These are phyloP conservation scores for Aspergillus heteromorphus DNA, from an alignment of 495 filamentous ascomycete species.

Conservation along the genomic window DNA sequence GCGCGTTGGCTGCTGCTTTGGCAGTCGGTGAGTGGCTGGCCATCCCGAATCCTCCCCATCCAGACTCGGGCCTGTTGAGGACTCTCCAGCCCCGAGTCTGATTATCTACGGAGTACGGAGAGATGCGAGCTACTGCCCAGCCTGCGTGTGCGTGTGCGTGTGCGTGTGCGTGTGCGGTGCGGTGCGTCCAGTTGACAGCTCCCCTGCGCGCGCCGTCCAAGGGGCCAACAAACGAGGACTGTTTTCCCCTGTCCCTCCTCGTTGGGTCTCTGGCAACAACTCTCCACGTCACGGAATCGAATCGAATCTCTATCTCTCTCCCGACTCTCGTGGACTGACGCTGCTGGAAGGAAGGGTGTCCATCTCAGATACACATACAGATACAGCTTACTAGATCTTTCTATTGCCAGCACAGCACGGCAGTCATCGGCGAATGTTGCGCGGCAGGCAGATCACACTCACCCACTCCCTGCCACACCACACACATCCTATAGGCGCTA, in stretches of 20 bases:
- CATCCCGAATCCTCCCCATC: constrained; percentile 4
- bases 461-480: too few species aligned
- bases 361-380: neutral
- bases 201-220: too few species aligned
- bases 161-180: too few species aligned
- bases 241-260: neutral
- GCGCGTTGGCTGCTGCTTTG: constrained; percentile 22
- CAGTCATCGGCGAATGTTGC: too few species aligned
- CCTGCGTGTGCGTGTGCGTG: too few species aligned
- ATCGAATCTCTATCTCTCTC: neutral
- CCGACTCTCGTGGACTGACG: neutral
- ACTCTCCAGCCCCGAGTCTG: neutral
- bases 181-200: neutral
- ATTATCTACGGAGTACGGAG: too few species aligned
- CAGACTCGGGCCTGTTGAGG: neutral
- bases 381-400: neutral
- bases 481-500: too few species aligned
- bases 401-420: neutral
- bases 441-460: too few species aligned
- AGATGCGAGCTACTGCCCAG: too few species aligned
- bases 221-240: too few species aligned
- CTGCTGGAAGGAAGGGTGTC: too few species aligned
- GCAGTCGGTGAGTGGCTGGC: constrained; percentile 19
- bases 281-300: neutral
- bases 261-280: neutral